These are phyloP conservation scores for Pichia sp. DNA, from an alignment of 1,139 yeast genomes.

Conservation along the genomic window DNA sequence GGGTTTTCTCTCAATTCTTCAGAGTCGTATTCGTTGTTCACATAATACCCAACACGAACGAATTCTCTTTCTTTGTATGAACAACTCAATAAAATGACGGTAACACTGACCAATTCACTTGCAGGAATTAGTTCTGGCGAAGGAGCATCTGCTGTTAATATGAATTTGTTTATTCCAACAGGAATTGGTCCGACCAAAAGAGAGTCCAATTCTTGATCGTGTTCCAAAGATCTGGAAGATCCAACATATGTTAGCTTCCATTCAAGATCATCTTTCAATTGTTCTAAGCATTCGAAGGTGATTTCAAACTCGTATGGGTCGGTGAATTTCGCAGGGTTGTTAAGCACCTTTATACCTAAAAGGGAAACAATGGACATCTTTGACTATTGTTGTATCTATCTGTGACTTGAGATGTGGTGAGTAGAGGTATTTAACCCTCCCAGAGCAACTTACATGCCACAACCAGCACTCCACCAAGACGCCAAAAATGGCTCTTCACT, in stretches of 20 bases:
- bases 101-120: slow-evolving; percentile 89
- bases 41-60: slow-evolving; percentile 96
- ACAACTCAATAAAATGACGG: slow-evolving; percentile 89
- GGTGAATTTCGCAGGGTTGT: slow-evolving; percentile 92
- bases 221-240: slow-evolving; percentile 87
- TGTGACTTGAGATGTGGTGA: neutral
- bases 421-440: too few relatives aligned
- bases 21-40: slow-evolving; percentile 91
- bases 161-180: slow-evolving; percentile 91
- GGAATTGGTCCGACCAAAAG: slow-evolving; percentile 98
- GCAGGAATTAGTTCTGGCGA: slow-evolving; percentile 96
- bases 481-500: too few relatives aligned
- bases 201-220: slow-evolving; percentile 95
- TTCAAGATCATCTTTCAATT: slow-evolving; percentile 88
- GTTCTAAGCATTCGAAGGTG: slow-evolving; percentile 95
- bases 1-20: slow-evolving; percentile 95
- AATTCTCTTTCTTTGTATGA: slow-evolving; percentile 92
- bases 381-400: too few relatives aligned
- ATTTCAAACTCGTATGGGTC: slow-evolving; percentile 96
- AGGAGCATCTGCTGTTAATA: slow-evolving; percentile 95
- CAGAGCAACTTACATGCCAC: too few relatives aligned
- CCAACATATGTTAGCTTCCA: slow-evolving; percentile 99
- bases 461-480: too few relatives aligned
- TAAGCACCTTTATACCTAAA: slow-evolving; percentile 86
- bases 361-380: slow-evolving; percentile 88